These are phyloP conservation scores for Candida multigemmis DNA, from an alignment of 805 yeast species.

Conservation along the genomic window DNA sequence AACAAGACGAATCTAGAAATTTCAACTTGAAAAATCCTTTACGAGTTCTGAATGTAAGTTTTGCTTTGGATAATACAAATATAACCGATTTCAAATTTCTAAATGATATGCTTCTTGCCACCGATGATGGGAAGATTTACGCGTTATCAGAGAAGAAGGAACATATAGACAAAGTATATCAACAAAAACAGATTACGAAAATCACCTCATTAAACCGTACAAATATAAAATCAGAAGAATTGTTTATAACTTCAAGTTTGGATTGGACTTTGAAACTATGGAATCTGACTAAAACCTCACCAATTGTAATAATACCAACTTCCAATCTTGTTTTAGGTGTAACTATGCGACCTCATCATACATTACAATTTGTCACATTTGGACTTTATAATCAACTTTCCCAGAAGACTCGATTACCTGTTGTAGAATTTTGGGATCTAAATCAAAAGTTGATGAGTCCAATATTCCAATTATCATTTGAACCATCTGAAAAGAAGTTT, in stretches of 20 bases:
- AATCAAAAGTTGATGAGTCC: constrained; percentile 9
- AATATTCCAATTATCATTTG: background rate
- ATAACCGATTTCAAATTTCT: too few relatives aligned
- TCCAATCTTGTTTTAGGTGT: constrained; percentile 10
- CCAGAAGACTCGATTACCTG: constrained; percentile 4
- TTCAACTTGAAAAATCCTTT: background rate
- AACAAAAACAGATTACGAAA: too few relatives aligned
- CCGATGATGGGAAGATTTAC: constrained; percentile 10
- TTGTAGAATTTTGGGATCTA: constrained; percentile 23
- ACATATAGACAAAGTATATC: too few relatives aligned
- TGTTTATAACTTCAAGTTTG: constrained; percentile 9
- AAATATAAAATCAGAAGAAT: too few relatives aligned
- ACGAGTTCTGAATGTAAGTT: too few relatives aligned
- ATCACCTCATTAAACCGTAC: too few relatives aligned
- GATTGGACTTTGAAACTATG: constrained; percentile 17
- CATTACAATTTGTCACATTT: constrained; percentile 16
- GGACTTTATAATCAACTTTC: constrained; percentile 8
- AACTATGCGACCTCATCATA: constrained; percentile 8
- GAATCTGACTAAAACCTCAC: constrained; percentile 5
- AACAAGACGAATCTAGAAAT: too few relatives aligned
- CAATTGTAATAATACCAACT: constrained; percentile 12
- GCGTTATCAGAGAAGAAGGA: constrained; percentile 9
- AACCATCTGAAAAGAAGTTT: constrained; percentile 1
- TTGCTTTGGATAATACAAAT: too few relatives aligned
- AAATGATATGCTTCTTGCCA: constrained; percentile 10